Base-by-base conservation (phyloP, 129 eudicot species). In the Kitagawia praeruptora region DNA sequence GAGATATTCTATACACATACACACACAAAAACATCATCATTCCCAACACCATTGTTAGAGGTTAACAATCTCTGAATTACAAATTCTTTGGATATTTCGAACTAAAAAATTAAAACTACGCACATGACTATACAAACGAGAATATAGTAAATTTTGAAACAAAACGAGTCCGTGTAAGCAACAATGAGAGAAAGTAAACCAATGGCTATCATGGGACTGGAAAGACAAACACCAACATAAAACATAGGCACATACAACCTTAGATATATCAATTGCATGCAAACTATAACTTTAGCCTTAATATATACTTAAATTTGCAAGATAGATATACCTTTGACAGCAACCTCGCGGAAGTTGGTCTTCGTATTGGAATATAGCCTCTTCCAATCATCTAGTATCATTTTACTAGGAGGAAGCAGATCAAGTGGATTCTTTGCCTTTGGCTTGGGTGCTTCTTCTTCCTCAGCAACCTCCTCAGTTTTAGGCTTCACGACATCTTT, bases 351-450 rank as follows among this genome's bases (percentile, higher is more conserved):
- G 88, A 92, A 96, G 83, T 96, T 92, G 70, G 88, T 85, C 83
- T 92, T 96, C 61, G 99, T 96, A 86, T 92, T 95, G 15, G 99
- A 95, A 87, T 95, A 95, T 6, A 95, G 95, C 82, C 99, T 95
- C 85, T 95, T 95, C 99, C 99, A 95, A 5, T 95, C 99, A 86
- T 95, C 99, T 37, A 95, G 82, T 48, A 95, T 76, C 99, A 95
- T 95, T 84, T 78, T 85, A 51, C 99, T 95, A 2, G 99, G 99
- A 58, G 99, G 97, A 76, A 95, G 84, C 23, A 90, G 85, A 81
- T 95, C 99, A 70, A 95, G 92, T 28, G 99, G 99, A 75, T 95
- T 95, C 90, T 95, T 95, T 14, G 97, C 82, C 78, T 95, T 95
- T 15, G 99, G 99, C 90, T 95, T 95, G 25, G 99, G 99, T 69